Conservation (phyloP, 352 stramenopile genomes). For the Globisporangium cederbergense region DNA sequence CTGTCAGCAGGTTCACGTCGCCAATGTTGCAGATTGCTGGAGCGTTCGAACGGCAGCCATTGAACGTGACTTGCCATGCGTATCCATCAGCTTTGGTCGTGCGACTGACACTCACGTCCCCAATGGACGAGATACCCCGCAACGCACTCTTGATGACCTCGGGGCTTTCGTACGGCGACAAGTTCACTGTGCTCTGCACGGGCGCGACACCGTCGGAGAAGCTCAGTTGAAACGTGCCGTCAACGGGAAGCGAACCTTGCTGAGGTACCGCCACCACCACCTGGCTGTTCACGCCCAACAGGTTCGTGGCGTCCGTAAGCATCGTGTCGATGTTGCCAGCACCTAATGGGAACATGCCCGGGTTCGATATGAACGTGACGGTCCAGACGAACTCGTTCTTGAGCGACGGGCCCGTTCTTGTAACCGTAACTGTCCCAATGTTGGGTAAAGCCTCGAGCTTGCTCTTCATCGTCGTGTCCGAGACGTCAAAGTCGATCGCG, state of each 20-base stretch:
- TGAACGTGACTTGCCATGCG: conserved; percentile 90
- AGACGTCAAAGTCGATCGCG: conserved; percentile 90
- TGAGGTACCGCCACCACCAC: conserved; percentile 30
- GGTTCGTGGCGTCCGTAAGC: conserved; percentile 31
- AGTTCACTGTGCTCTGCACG: conserved; percentile 32
- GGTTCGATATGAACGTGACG: conserved; percentile 92
- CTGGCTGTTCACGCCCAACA: conserved; percentile 45
- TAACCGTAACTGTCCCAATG: conserved; percentile 88
- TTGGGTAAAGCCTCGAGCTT: conserved; percentile 92
- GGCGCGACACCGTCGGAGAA: conserved; percentile 29
- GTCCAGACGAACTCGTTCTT: conserved; percentile 92
- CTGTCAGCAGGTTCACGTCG: conserved; percentile 62
- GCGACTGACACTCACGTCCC: conserved; percentile 60
- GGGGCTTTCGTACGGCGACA: conserved; percentile 57
- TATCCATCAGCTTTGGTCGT: conserved; percentile 67
- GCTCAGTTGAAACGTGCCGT: conserved; percentile 57
- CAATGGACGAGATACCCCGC: conserved; percentile 45
- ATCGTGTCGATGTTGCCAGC: conserved; percentile 56
- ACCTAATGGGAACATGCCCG: conserved; percentile 89
- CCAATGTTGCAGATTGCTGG: conserved; percentile 90
- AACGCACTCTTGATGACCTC: conserved; percentile 43
- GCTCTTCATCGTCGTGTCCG: conserved; percentile 89
- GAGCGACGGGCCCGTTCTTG: conserved; percentile 73
- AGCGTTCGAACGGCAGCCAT: conserved; percentile 61
- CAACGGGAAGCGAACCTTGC: conserved; percentile 52